phyloP scores from a whole-genome alignment of 1,284 basidiomycete genomes.

The Pseudozyma flocculosa region DNA sequence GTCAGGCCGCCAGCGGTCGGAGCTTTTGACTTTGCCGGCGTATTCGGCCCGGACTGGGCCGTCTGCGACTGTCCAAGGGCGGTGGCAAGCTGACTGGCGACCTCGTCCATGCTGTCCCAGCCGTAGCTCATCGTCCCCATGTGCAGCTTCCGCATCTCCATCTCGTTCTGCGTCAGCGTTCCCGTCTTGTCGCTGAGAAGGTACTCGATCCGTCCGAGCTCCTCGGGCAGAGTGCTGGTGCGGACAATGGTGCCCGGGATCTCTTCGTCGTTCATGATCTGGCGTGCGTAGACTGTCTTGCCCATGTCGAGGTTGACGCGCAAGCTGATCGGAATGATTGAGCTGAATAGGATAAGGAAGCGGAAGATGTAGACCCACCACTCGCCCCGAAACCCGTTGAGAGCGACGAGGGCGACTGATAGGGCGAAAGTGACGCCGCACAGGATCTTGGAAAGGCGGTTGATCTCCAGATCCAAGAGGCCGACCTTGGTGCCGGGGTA shows the following conservation, averaged over 20 bases:
- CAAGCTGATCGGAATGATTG: constrained; percentile 97
- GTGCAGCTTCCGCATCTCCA: constrained; percentile 98
- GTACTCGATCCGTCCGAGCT: constrained; percentile 93
- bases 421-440: constrained; percentile 90
- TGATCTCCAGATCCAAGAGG: constrained; percentile 89
- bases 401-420: constrained; percentile 84
- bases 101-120: constrained; percentile 96
- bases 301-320: constrained; percentile 99
- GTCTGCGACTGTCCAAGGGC: constrained; percentile 65
- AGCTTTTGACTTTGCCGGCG: constrained; percentile 14
- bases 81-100: constrained; percentile 78
- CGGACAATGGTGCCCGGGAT: constrained; percentile 94
- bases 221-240: constrained; percentile 94
- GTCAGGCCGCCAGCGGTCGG: constrained; percentile 9
- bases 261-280: constrained; percentile 89
- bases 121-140: constrained; percentile 99
- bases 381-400: constrained; percentile 91
- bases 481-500: constrained; percentile 95
- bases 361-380: constrained; percentile 97
- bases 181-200: constrained; percentile 96
- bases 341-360: constrained; percentile 95
- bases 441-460: constrained; percentile 93
- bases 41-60: constrained; percentile 11
- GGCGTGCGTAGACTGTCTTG: constrained; percentile 93
- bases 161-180: constrained; percentile 96